phyloP scores from a whole-genome alignment of 208 protist genomes.

The Novymonas esmeraldas region DNA sequence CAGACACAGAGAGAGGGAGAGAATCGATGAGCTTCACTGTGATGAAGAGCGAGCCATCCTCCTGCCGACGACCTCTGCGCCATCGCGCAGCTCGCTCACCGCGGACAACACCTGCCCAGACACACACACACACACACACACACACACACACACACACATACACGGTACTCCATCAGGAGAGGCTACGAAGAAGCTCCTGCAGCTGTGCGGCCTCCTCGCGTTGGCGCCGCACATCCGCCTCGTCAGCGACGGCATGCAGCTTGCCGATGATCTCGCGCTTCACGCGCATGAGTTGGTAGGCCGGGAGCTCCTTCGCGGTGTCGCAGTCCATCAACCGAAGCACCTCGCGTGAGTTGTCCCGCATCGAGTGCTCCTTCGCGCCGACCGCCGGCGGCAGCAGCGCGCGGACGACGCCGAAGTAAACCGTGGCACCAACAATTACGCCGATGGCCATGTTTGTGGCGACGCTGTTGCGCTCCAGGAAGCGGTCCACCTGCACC shows the following conservation, averaged over 20 bases:
- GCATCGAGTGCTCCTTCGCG: slow-evolving; percentile 52
- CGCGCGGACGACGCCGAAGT: slow-evolving; percentile 50
- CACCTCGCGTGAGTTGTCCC: slow-evolving; percentile 67
- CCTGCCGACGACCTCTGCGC: no score
- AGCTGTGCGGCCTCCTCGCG: slow-evolving; percentile 63
- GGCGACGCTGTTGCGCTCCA: slow-evolving; percentile 72
- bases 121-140: neutral
- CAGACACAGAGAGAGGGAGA: no score
- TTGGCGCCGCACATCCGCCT: slow-evolving; percentile 68
- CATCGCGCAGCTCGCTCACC: no score
- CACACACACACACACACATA: neutral
- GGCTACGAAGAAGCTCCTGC: slow-evolving; percentile 29
- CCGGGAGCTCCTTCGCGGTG: slow-evolving; percentile 71
- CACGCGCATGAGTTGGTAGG: slow-evolving; percentile 71
- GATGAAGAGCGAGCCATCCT: no score
- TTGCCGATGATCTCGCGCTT: slow-evolving; percentile 77
- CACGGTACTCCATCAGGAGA: slow-evolving; percentile 2
- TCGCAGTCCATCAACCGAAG: slow-evolving; percentile 60
- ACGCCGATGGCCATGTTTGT: slow-evolving; percentile 64
- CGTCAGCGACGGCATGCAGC: slow-evolving; percentile 66
- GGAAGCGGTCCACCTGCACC: slow-evolving; percentile 66
- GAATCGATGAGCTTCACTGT: no score
- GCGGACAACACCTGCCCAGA: neutral
- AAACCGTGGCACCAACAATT: slow-evolving; percentile 64
- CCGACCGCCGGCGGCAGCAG: slow-evolving; percentile 38